phyloP scores from a whole-genome alignment of 176 grass and related monocot species.

The Cenchrus fungigraminus region DNA sequence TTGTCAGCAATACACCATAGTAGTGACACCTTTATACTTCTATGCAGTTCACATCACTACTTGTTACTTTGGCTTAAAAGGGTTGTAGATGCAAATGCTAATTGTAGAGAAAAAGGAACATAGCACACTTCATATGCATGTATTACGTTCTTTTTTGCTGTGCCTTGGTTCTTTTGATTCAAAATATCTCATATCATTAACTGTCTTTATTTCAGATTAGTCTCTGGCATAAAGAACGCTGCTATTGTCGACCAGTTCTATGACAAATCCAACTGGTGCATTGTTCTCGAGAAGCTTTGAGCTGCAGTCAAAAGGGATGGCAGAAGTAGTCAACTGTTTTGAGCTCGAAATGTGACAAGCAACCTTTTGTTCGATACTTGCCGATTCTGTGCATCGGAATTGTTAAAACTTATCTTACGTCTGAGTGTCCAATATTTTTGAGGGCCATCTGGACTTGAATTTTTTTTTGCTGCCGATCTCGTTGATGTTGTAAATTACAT shows the following conservation, averaged over 20 bases:
- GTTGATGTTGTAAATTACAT: background rate
- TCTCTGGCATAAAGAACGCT: constrained; percentile 76
- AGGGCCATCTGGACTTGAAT: background rate
- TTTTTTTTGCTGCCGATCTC: background rate
- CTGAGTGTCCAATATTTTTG: constrained; percentile 31
- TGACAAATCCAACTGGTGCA: constrained; percentile 99
- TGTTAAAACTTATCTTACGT: background rate
- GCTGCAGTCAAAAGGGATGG: background rate
- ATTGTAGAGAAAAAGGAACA: background rate
- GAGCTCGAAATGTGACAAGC: constrained; percentile 14
- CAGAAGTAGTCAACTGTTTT: constrained; percentile 3
- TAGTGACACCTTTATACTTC: background rate
- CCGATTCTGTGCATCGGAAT: background rate
- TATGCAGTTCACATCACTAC: background rate
- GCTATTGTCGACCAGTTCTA: constrained; percentile 78
- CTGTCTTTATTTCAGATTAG: constrained; percentile 65
- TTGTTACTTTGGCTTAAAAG: constrained; percentile 7
- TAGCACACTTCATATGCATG: background rate
- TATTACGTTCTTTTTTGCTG: constrained; percentile 38
- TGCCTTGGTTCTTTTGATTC: constrained; percentile 1
- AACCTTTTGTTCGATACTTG: background rate
- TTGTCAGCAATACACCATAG: background rate
- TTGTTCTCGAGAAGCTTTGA: constrained; percentile 93
- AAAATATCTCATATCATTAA: constrained; percentile 29
- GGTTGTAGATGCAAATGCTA: background rate